These are phyloP conservation scores for Spinellus fusiger DNA, from an alignment of 192 early-diverging fungal genomes.

Conservation along the genomic window DNA sequence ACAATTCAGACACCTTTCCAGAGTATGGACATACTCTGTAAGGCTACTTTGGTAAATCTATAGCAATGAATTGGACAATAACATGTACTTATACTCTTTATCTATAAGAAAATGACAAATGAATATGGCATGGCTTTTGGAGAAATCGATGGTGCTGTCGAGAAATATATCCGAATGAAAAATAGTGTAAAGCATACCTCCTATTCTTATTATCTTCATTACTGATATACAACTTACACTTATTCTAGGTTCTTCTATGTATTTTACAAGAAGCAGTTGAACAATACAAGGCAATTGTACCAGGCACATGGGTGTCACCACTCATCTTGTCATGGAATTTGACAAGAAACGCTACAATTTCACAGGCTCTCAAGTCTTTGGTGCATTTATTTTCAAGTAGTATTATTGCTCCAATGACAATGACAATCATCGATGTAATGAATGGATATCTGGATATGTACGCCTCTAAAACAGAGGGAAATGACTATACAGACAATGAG, in stretches of 20 bases:
- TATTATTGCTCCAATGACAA: background rate
- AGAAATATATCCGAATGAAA: background rate
- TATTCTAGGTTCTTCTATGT: background rate
- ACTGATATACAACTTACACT: background rate
- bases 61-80: background rate
- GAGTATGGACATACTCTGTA: background rate
- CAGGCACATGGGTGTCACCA: conserved; percentile 2
- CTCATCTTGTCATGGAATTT: background rate
- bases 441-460: background rate
- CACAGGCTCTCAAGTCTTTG: background rate
- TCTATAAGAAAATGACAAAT: background rate
- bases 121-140: background rate
- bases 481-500: too few species aligned
- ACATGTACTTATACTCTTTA: background rate
- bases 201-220: background rate
- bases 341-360: background rate
- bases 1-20: background rate
- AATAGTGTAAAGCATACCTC: background rate
- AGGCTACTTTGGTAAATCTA: background rate
- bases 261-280: conserved; percentile 1
- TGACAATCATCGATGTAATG: background rate
- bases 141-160: background rate
- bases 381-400: background rate
- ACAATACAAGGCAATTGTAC: conserved; percentile 1
- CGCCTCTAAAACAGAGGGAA: background rate